A percentile compares a stretch with the other conserved stretches of the same genome.
phyloP scores from a whole-genome alignment of 129 eudicot genomes.

The Ambrosia artemisiifolia region DNA sequence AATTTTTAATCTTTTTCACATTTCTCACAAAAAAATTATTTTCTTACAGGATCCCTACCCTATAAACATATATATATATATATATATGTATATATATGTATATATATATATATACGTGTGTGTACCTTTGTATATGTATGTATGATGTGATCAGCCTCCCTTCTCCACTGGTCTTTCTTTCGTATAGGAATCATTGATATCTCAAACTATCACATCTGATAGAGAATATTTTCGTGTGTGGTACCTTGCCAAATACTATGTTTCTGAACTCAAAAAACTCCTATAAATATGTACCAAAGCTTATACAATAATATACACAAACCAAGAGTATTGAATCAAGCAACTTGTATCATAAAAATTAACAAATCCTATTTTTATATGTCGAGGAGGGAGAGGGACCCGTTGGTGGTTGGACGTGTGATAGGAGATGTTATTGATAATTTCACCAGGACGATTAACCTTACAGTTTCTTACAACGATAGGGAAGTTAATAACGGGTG shows the following conservation, averaged over 20 bases:
- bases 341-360: not conserved
- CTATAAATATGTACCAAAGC: conserved; percentile 26
- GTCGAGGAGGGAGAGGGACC: conserved; percentile 58
- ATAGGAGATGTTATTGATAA: conserved; percentile 58
- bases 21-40: too few species aligned
- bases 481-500: conserved; percentile 57
- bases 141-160: too few species aligned
- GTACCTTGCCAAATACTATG: conserved; percentile 19
- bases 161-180: not conserved
- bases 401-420: conserved; percentile 58
- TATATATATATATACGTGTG: too few species aligned
- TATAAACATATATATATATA: too few species aligned
- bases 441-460: conserved; percentile 43
- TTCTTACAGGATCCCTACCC: too few species aligned
- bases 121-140: too few species aligned
- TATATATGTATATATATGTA: too few species aligned
- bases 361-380: not conserved
- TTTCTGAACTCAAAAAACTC: conserved; percentile 12
- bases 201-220: conserved; percentile 12
- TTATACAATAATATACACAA: not conserved
- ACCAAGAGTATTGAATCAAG: not conserved
- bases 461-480: conserved; percentile 31
- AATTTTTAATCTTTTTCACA: too few species aligned
- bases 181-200: conserved; percentile 22
- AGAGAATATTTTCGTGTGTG: conserved; percentile 21